Base-by-base conservation (phyloP, 805 yeast genomes). In the Candida saitoana region DNA sequence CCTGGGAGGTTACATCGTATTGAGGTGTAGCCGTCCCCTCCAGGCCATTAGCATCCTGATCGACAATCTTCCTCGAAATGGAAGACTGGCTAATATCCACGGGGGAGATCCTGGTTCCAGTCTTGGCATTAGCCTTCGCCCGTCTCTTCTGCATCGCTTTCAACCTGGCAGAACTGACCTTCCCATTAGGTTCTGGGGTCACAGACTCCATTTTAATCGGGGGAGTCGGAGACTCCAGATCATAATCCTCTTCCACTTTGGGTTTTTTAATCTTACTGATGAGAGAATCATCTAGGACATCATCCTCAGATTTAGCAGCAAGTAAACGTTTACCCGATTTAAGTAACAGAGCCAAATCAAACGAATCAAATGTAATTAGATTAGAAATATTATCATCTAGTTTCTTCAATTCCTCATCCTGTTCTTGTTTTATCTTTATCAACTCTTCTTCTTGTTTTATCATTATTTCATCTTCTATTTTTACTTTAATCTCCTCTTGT, bases 111-210 rank as follows among this genome's bases (percentile, higher is more conserved):
- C 72, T 76, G 4, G 73, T 62, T 6, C 68, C 66, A 7, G 74
- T 62, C 50, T 77, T 80, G 1, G 87, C 85, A 48, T 73, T 77
- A 40, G 79, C 81, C 57, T 85, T 87, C 3, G 95, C 93, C 56
- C 84, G 82, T 55, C 98, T 76, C 54, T 85, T 84, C n/a, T 96
- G 96, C 87, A 91, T 80, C 1, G 96, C 98, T 47, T 87, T 77
- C 73, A 89, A 76, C 59, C 97, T 78, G 0, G 95, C 90, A 38
- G 77, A 49, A 44, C 73, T 59, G 1, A 63, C 53, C 44, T 52
- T 48, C 38, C 65, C 60, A 34, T 59, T 33, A 14, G 37, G 39
- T n/a, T 35, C 39, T 3, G 42, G 39, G 18, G 51, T 48, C 9
- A 50, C 39, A 36, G 29, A 50, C 11, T 49, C 3, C 14, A 25